Percentiles rank a stretch among this genome's conserved stretches.
Evolutionary conservation across 192 early-diverging fungal genomes (phyloP).

Genomic region (Phlyctochytrium planicorne): DNA sequence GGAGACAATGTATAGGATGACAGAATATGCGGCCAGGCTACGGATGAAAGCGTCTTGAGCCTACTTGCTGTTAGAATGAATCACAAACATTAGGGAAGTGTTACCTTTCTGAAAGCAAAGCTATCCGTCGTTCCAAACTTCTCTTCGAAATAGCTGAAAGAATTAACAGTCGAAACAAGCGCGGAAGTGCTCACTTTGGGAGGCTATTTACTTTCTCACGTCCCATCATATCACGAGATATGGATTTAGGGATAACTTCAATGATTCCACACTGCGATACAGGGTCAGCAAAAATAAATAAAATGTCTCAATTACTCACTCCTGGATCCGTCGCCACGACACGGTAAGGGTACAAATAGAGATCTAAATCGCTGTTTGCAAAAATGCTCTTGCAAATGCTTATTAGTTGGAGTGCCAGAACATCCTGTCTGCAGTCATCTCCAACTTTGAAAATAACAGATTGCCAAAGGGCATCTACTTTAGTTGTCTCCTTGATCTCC

Average conservation of each 20-base stretch:
- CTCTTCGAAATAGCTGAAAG: constrained; percentile 77
- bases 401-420: constrained; percentile 96
- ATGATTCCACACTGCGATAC: constrained; percentile 83
- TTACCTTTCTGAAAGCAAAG: constrained; percentile 75
- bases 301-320: constrained; percentile 31
- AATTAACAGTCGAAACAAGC: not conserved
- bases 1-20: constrained; percentile 91
- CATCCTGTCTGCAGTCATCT: constrained; percentile 99
- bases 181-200: constrained; percentile 61
- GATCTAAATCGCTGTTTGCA: constrained; percentile 81
- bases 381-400: constrained; percentile 97
- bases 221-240: constrained; percentile 96
- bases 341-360: constrained; percentile 96
- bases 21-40: constrained; percentile 91
- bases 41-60: constrained; percentile 94
- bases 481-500: constrained; percentile 28
- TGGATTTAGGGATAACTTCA: constrained; percentile 95
- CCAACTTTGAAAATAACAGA: constrained; percentile 99
- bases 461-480: constrained; percentile 57
- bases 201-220: constrained; percentile 97
- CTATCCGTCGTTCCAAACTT: constrained; percentile 89
- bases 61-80: constrained; percentile 24
- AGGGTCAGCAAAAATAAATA: constrained; percentile 7
- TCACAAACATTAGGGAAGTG: constrained; percentile 3
- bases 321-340: constrained; percentile 97